A percentile compares a stretch with the other conserved stretches of the same genome.
Evolutionary conservation across 208 protist genomes (phyloP).

Genomic region (Leishmania tropica): DNA sequence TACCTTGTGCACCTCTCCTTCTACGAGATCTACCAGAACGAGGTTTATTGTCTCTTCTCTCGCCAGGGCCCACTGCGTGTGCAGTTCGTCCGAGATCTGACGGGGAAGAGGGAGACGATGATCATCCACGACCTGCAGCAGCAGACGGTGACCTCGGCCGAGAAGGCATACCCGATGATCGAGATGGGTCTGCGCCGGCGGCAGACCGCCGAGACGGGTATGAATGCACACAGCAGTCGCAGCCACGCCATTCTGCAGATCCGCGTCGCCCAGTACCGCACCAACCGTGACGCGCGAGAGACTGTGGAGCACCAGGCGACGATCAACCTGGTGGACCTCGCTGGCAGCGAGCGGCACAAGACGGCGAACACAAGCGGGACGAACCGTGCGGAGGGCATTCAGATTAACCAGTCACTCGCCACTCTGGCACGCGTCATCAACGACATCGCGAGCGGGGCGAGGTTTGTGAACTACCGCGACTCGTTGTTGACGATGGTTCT

Average conservation of each 20-base stretch:
- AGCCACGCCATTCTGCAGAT: slow-evolving; percentile 95
- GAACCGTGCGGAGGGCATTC: slow-evolving; percentile 79
- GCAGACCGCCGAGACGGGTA: slow-evolving; percentile 90
- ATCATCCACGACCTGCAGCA: slow-evolving; percentile 69
- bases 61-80: slow-evolving; percentile 70
- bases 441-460: slow-evolving; percentile 67
- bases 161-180: slow-evolving; percentile 69
- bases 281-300: slow-evolving; percentile 61
- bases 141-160: slow-evolving; percentile 47
- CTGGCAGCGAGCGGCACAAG: slow-evolving; percentile 89
- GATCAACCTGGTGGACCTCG: slow-evolving; percentile 94
- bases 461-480: slow-evolving; percentile 94
- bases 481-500: slow-evolving; percentile 94
- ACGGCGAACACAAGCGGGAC: slow-evolving; percentile 79
- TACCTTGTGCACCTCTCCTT: slow-evolving; percentile 72
- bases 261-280: slow-evolving; percentile 60
- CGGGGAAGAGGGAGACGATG: slow-evolving; percentile 65
- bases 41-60: slow-evolving; percentile 78
- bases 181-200: slow-evolving; percentile 82
- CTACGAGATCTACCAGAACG: slow-evolving; percentile 85
- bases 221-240: slow-evolving; percentile 69
- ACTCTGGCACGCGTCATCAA: slow-evolving; percentile 89
- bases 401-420: slow-evolving; percentile 88
- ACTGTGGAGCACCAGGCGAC: slow-evolving; percentile 64
- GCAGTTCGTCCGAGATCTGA: slow-evolving; percentile 47